phyloP scores from a whole-genome alignment of 305 asterid genomes.

The Plantago coronopus region DNA sequence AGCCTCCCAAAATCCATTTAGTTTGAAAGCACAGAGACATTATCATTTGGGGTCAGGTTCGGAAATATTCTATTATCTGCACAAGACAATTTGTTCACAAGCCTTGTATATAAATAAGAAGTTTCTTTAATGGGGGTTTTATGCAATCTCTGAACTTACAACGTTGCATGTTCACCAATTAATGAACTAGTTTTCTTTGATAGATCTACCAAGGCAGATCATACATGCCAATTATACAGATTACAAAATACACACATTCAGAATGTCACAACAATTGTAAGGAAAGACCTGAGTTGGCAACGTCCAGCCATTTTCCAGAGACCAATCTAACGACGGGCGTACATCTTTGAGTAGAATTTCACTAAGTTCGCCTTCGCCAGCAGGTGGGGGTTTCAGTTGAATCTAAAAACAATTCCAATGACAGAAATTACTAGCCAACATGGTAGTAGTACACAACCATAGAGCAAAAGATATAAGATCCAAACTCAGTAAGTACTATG shows the following conservation, averaged over 20 bases:
- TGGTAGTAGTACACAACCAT: slow-evolving; percentile 8
- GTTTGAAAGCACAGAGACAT: no score
- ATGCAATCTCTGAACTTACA: no score
- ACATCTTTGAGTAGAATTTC: slow-evolving; percentile 42
- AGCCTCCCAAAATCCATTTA: no score
- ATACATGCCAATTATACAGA: not conserved
- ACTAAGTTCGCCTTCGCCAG: slow-evolving; percentile 66
- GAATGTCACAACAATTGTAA: slow-evolving; percentile 7
- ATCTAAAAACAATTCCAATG: slow-evolving; percentile 39
- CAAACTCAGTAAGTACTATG: not conserved
- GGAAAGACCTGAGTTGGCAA: slow-evolving; percentile 52
- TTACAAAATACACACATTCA: not conserved
- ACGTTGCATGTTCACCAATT: no score
- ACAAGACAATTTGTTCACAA: no score
- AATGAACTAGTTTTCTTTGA: not conserved
- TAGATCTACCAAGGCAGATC: not conserved
- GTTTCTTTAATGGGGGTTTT: no score
- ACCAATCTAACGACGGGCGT: slow-evolving; percentile 88
- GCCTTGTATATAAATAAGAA: no score
- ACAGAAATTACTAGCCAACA: slow-evolving; percentile 11
- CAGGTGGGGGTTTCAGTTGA: slow-evolving; percentile 52
- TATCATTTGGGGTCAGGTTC: no score
- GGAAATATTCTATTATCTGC: no score
- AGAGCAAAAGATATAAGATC: not conserved
- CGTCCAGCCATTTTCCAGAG: slow-evolving; percentile 59